A percentile compares a stretch with the other conserved stretches of the same genome.
phyloP scores from a whole-genome alignment of 495 filamentous ascomycete species.

The Jackrogersella multiformis region DNA sequence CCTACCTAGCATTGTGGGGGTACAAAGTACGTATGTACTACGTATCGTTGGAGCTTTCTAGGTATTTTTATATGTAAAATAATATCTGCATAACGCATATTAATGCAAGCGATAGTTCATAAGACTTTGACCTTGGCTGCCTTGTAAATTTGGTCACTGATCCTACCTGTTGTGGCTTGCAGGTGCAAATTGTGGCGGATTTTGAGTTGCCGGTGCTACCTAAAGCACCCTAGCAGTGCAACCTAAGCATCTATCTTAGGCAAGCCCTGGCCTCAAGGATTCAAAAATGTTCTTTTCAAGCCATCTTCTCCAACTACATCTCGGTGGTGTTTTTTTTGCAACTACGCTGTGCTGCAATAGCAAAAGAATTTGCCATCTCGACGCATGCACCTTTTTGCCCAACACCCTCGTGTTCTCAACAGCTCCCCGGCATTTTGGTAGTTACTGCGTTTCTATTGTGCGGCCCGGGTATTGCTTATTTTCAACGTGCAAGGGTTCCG shows the following conservation, averaged over 20 bases:
- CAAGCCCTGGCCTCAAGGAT: constrained; percentile 6
- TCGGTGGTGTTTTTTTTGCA: constrained; percentile 15
- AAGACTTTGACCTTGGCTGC: neutral
- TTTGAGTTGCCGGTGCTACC: constrained; percentile 20
- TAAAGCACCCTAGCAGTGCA: constrained; percentile 19
- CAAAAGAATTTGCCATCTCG: constrained; percentile 27
- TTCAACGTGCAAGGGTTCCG: constrained; percentile 15
- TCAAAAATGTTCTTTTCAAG: constrained; percentile 6
- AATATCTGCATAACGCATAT: neutral
- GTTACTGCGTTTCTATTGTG: constrained; percentile 17
- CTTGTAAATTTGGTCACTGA: too few species aligned
- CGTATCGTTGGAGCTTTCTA: neutral
- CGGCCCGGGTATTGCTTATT: constrained; percentile 30
- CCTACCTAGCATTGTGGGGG: constrained; percentile 1
- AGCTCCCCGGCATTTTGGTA: constrained; percentile 5
- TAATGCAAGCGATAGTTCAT: constrained; percentile 28
- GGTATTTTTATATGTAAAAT: neutral
- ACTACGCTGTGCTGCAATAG: constrained; percentile 6
- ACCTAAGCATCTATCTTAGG: constrained; percentile 2
- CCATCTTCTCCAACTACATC: constrained; percentile 32
- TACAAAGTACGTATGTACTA: neutral
- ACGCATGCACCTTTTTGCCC: constrained; percentile 31
- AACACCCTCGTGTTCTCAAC: constrained; percentile 35
- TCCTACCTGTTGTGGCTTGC: constrained; percentile 34
- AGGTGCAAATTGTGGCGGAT: constrained; percentile 31